Percentiles rank a stretch among this genome's conserved stretches.
These are phyloP conservation scores for Achaetomiella virescens DNA, from an alignment of 495 filamentous ascomycete species.

Conservation along the genomic window DNA sequence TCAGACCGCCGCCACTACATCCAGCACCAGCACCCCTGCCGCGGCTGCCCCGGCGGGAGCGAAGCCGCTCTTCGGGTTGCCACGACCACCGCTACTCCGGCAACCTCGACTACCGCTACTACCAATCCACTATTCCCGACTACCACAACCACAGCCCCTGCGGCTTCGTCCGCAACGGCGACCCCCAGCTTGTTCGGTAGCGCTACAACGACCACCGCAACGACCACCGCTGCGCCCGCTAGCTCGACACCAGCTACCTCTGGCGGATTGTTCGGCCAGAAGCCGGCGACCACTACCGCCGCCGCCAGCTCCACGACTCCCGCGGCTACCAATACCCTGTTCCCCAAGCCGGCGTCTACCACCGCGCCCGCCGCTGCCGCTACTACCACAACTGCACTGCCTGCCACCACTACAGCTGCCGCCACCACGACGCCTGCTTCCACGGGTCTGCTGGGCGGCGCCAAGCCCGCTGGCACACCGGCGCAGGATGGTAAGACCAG, in stretches of 20 bases:
- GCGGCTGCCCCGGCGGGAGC: not conserved
- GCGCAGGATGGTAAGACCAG: conserved; percentile 21
- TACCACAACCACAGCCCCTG: conserved; percentile 8
- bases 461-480: conserved; percentile 20
- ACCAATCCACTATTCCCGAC: conserved; percentile 15
- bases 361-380: conserved; percentile 12
- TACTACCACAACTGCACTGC: conserved; percentile 2
- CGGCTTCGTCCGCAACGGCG: conserved; percentile 15
- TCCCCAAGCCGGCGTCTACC: conserved; percentile 10
- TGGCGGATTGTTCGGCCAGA: conserved; percentile 5
- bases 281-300: conserved; percentile 11
- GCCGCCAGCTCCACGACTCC: conserved; percentile 4
- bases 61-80: conserved; percentile 3
- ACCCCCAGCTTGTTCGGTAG: conserved; percentile 21
- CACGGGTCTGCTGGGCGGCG: conserved; percentile 26
- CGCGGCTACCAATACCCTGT: conserved; percentile 13
- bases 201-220: not conserved
- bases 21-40: conserved; percentile 4
- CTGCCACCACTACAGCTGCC: conserved; percentile 4
- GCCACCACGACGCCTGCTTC: conserved; percentile 13
- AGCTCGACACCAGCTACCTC: not conserved
- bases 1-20: not conserved
- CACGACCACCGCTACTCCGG: not conserved
- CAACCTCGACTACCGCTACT: conserved; percentile 1
- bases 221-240: not conserved